Evolutionary conservation across 768 basidiomycete genomes (phyloP), one percentile per base, ranked within the genome.

Genomic region (Nidularia pulvinata): DNA sequence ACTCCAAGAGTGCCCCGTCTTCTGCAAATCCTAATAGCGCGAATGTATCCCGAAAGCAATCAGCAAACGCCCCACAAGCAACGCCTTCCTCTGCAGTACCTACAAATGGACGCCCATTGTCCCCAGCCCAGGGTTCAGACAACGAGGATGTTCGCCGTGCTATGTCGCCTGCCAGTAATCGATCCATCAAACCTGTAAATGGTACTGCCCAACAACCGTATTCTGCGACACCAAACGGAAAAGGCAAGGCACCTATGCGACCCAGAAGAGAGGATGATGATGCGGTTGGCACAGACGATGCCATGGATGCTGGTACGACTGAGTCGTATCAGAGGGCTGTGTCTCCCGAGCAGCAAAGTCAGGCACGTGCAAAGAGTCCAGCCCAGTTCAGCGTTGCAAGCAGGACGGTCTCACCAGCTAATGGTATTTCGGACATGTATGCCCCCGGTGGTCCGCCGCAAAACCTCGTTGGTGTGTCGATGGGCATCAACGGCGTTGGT

Each of bases 361-460:
- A 62, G 14, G 70, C 65, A 34, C 79, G 79, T 1, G 81, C 87
- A 36, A 84, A 78, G 65, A 91, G 88, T 59, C 88, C 89, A 9
- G 71, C 70, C 32, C 69, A 74, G 37, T 66, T 69, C 56, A 72
- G 65, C 36, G 64, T 71, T 22, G 64, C 70, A 2, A 78, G 67
- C 55, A 80, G 88, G 25, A 80, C 87, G 5, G 77, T 81, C n/a
- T 89, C 89, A 0, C 89, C 89, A 10, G 67, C 73, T 11, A 67
- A 68, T 46, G 67, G 67, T 35, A 50, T 52, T 22, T 43, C 66
- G 49, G 65, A 64, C 56, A 46, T 50, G 9, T 55, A 60, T 58
- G 60, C 59, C n/a, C 70, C 69, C 52, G 54, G 46, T 14, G 50
- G 51, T 50, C 77, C 73, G 51, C 75, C 74, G 25, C 74, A 80